Conservation (phyloP, 331 rosid genomes). For the Arachis monticola region DNA sequence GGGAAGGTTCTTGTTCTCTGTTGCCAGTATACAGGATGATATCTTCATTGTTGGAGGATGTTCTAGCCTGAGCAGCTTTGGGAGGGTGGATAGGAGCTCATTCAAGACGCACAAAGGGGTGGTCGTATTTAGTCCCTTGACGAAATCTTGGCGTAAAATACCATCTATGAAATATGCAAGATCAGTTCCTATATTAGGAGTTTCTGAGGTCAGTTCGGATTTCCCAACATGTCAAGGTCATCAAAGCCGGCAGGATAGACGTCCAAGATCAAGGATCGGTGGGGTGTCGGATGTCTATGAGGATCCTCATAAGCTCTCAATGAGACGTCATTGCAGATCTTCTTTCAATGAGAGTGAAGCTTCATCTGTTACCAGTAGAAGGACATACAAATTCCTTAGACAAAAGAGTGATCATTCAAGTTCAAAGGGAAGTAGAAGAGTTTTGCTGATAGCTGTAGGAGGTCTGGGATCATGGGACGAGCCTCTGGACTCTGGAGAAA, state of each 20-base stretch:
- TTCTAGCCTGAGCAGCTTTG: conserved; percentile 89
- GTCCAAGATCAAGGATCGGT: conserved; percentile 76
- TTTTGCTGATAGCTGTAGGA: conserved; percentile 85
- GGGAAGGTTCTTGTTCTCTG: conserved; percentile 94
- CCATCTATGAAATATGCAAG: conserved; percentile 90
- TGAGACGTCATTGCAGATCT: conserved; percentile 77
- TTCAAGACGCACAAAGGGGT: conserved; percentile 97
- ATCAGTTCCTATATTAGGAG: conserved; percentile 86
- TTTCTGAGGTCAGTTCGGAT: conserved; percentile 70
- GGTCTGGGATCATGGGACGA: conserved; percentile 98
- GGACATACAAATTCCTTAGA: conserved; percentile 68
- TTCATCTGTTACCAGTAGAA: conserved; percentile 58
- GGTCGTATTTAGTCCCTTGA: conserved; percentile 78
- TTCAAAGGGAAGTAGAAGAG: conserved; percentile 63
- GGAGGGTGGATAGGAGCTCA: conserved; percentile 89
- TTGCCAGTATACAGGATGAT: conserved; percentile 82
- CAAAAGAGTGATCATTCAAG: conserved; percentile 72
- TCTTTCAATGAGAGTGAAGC: conserved; percentile 63
- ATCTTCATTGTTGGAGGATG: conserved; percentile 92
- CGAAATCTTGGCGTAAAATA: conserved; percentile 89
- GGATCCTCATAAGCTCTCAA: conserved; percentile 96
- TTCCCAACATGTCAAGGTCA: conserved; percentile 63
- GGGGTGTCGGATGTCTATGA: conserved; percentile 95
- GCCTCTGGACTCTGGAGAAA: conserved; percentile 93
- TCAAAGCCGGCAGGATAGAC: conserved; percentile 84